Percentiles rank a stretch among this genome's conserved stretches.
phyloP scores from a whole-genome alignment of 306 rosid genomes.

The Glycine soja region DNA sequence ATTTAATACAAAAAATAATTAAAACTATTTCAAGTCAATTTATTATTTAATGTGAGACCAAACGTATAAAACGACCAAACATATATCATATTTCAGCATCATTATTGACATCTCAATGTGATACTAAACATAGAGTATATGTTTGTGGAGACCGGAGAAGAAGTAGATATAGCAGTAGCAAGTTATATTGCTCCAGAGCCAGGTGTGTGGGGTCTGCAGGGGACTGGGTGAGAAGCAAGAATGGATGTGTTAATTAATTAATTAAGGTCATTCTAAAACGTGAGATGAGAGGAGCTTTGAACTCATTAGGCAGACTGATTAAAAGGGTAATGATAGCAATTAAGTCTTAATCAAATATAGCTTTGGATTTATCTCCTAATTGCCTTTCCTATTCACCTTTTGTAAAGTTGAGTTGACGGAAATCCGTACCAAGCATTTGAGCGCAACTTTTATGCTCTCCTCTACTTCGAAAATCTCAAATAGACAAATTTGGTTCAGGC shows the following conservation, averaged over 20 bases:
- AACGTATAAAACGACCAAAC: no score
- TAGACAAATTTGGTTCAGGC: neutral
- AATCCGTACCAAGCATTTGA: neutral
- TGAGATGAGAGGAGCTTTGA: neutral
- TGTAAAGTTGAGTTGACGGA: neutral
- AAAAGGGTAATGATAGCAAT: neutral
- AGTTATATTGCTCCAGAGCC: neutral
- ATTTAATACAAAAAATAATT: no score
- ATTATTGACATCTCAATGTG: no score
- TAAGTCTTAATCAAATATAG: neutral
- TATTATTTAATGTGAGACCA: no score
- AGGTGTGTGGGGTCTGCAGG: conserved; percentile 34
- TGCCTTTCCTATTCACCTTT: neutral
- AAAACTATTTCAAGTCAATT: no score
- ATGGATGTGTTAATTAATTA: neutral
- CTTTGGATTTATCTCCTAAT: conserved; percentile 18
- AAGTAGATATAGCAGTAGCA: neutral
- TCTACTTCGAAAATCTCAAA: neutral
- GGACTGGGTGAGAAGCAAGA: conserved; percentile 26
- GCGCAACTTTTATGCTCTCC: neutral
- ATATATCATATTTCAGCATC: no score
- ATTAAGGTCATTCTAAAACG: neutral
- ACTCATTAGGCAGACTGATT: no score
- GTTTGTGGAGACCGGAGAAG: neutral
- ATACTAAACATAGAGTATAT: no score